Conservation (phyloP, 139 green algal species). For the Tetradesmus obliquus region DNA sequence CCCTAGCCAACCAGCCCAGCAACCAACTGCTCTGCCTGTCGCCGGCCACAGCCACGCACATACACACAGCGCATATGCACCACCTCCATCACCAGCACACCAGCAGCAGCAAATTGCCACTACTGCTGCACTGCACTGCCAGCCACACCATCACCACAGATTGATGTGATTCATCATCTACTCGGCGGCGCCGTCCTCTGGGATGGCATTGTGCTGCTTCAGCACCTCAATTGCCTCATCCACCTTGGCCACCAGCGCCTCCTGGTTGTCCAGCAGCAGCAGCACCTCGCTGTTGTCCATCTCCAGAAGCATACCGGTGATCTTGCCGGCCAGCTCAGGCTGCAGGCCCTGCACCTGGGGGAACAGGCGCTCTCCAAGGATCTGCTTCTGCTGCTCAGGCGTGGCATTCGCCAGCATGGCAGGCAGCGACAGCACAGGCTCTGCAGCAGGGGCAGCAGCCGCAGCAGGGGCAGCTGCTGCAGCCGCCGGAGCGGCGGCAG, state of each 20-base stretch:
- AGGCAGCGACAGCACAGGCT: slow-evolving; percentile 50
- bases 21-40: neutral
- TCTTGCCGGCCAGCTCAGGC: slow-evolving; percentile 92
- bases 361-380: slow-evolving; percentile 93
- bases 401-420: slow-evolving; percentile 84
- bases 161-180: too few species aligned
- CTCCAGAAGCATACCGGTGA: slow-evolving; percentile 97
- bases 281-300: slow-evolving; percentile 96
- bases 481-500: neutral
- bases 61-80: neutral
- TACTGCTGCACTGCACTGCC: neutral
- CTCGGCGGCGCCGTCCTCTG: slow-evolving; percentile 50
- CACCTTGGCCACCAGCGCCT: slow-evolving; percentile 85
- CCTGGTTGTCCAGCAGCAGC: slow-evolving; percentile 84
- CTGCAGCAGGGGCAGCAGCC: slow-evolving; percentile 46
- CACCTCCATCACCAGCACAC: neutral
- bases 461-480: slow-evolving; percentile 45
- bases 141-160: neutral
- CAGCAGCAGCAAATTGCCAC: neutral
- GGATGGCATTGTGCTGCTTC: slow-evolving; percentile 85
- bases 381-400: slow-evolving; percentile 90
- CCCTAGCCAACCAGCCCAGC: neutral
- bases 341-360: slow-evolving; percentile 78
- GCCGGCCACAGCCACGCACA: neutral
- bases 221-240: slow-evolving; percentile 91